Base-by-base conservation (phyloP, 1,284 basidiomycete genomes). In the Stereum hirsutum region DNA sequence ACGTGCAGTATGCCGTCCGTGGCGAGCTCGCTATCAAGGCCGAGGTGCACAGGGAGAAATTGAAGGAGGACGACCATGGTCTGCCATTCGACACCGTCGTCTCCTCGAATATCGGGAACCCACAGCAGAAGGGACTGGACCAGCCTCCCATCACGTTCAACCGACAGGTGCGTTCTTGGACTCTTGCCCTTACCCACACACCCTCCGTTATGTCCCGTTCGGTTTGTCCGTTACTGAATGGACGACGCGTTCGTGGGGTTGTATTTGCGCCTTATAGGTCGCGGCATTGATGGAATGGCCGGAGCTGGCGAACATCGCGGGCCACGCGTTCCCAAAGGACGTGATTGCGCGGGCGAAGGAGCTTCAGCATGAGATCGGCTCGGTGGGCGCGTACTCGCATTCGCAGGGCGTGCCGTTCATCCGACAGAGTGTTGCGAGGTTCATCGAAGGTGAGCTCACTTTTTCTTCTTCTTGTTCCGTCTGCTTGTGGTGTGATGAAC, bases 91-190 rank as follows among this genome's bases (percentile, higher is more conserved):
- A 82, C 58, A 81, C 81, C 54, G 75, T 99, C 62, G 92, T 98
- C 59, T 89, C 82, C 20, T 91, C 92, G 52, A 99, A 99, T 68
- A 99, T 99, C 47, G 95, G 95, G 7, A 99, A 99, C 61, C 95
- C 95, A 0, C 95, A 99, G 66, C 95, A 97, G 65, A 85, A 85
- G 58, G 91, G 89, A 1, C 73, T 99, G 35, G 84, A 97, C 61
- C 96, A 99, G 63, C 79, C 83, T 19, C 91, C 94, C 1, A 78
- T 99, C 49, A 97, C 95, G 6, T 99, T 91, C 64, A 79, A 82
- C 56, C 75, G 95, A 48, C 95, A 99, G 81, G 89, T 86, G 51
- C 47, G 74, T 60, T 3, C 33, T 45, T n/a, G 23, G 44, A 32
- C 20, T 35, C 41, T 26, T n/a, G n/a, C n/a, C n/a, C n/a, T n/a